phyloP scores from a whole-genome alignment of 2,329 filamentous ascomycete species.

The Trichoderma koningii region DNA sequence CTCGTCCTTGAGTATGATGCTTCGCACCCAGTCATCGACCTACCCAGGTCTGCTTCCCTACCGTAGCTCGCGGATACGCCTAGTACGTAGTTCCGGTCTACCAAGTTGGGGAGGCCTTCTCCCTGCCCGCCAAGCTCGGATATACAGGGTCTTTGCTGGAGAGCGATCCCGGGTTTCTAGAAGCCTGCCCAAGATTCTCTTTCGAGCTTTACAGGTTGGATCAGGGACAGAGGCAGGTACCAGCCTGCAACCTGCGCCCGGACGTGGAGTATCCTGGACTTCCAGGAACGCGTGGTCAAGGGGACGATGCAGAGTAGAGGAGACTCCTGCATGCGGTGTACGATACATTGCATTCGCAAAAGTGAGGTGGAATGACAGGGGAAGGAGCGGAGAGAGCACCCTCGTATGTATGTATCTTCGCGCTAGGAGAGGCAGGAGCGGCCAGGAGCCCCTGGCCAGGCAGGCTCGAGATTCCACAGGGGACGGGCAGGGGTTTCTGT shows the following conservation, averaged over 20 bases:
- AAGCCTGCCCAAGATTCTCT: constrained; percentile 12
- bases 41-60: too few relatives aligned
- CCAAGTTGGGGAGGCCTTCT: not conserved
- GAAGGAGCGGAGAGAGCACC: constrained; percentile 7
- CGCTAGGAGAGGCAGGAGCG: constrained; percentile 10
- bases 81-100: not conserved
- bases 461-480: constrained; percentile 15
- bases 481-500: constrained; percentile 32
- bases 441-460: constrained; percentile 11
- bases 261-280: not conserved
- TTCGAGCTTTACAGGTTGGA: not conserved
- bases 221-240: not conserved
- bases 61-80: too few relatives aligned
- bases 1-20: not conserved
- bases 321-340: not conserved
- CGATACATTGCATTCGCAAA: not conserved
- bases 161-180: constrained; percentile 16
- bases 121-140: not conserved
- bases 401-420: constrained; percentile 16
- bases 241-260: not conserved
- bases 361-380: not conserved
- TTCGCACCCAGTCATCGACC: too few relatives aligned
- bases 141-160: constrained; percentile 11
- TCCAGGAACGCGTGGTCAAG: not conserved
- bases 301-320: not conserved